Evolutionary conservation across 2,329 filamentous ascomycete genomes (phyloP), one percentile per base, ranked within the genome.

Genomic region (Triangularia verruculosa): DNA sequence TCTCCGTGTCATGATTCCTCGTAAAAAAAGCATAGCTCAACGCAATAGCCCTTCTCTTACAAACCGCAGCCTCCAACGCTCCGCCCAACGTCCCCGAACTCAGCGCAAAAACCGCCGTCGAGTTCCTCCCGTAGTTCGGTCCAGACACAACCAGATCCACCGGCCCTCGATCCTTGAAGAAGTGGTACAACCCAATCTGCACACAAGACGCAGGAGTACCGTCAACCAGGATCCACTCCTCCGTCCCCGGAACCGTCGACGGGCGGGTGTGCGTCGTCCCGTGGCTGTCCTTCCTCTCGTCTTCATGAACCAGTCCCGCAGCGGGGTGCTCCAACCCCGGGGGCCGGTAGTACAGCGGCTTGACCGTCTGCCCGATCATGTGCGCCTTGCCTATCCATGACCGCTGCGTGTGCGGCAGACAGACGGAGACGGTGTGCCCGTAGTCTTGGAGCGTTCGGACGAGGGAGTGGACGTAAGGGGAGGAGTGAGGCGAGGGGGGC

Each of bases 371-470:
- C 62, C 93, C 93, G 71, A 98, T 93, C 73, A 98, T 91, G 77
- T 98, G 95, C 2, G 95, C 95, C 81, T 99, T 99, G 71, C 93
- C 93, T 72, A 99, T 98, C 95, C 95, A 99, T 62, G 93, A 97
- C 67, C 94, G 88, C 78, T 99, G 95, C 6, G 89, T 89, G 75
- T 97, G 87, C 1, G 95, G 95, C 13, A 99, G 86, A 67, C 95
- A 90, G 57, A 99, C 93, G 7, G 92, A 96, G 65, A 98, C 92
- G n/a, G 80, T 83, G 77, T 97, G 94, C 7, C 93, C 93, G 30
- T 89, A 87, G 62, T 82, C 77, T 74, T 92, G 87, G 58, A 95
- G 87, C 60, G 85, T 84, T 65, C 86, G 80, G 52, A 93, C 84
- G 63, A 94, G 84, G 66, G 86, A 88, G 78, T 92, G 90, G 66